Percentiles rank a stretch among this genome's conserved stretches.
Evolutionary conservation across 2,329 filamentous ascomycete species (phyloP).

Genomic region (Fusarium scirpi): DNA sequence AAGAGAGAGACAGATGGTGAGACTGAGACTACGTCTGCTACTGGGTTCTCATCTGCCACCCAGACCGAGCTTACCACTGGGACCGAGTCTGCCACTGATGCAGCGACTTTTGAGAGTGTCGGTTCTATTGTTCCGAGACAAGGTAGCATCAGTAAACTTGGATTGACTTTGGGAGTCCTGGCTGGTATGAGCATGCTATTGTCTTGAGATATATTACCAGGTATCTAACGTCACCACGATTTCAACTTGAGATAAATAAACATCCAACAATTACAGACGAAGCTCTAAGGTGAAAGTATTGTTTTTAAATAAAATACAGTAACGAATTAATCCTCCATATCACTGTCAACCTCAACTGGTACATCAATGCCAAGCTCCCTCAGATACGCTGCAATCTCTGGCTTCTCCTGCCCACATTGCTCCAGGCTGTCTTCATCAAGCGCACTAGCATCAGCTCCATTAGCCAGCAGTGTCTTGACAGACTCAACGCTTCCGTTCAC

Average conservation of each 20-base stretch:
- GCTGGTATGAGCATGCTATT: constrained; percentile 6
- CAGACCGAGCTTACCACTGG: too few relatives aligned
- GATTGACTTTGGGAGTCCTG: neutral
- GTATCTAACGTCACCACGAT: too few relatives aligned
- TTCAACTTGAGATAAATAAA: too few relatives aligned
- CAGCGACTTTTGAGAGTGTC: neutral
- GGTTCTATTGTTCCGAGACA: neutral
- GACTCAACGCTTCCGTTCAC: neutral
- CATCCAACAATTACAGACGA: too few relatives aligned
- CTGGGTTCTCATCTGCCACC: neutral
- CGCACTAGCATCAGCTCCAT: constrained; percentile 3
- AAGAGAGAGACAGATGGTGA: neutral
- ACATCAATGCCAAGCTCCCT: neutral
- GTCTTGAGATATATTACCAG: neutral
- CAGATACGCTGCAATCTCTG: neutral
- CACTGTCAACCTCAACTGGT: neutral
- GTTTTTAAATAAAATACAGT: fast-evolving
- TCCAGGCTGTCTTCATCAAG: constrained; percentile 10
- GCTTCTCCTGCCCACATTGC: constrained; percentile 9
- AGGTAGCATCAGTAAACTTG: neutral
- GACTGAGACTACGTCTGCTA: neutral
- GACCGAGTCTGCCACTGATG: neutral
- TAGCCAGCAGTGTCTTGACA: neutral
- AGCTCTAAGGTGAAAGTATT: too few relatives aligned
- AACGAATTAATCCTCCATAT: neutral